Conservation (phyloP, 768 basidiomycete species). For the Chlorophyllum brunneum region DNA sequence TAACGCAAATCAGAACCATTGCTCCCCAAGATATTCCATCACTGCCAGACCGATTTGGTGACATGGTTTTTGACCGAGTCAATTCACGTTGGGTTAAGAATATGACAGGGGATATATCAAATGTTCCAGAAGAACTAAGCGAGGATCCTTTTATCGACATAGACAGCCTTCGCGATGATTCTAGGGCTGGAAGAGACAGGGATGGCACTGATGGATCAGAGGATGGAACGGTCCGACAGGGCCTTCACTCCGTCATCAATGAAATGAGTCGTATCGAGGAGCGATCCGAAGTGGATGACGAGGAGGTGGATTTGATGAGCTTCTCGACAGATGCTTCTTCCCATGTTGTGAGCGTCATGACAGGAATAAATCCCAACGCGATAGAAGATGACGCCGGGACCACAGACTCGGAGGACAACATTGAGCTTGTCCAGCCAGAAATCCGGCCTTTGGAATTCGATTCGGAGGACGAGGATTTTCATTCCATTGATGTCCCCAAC, state of each 20-base stretch:
- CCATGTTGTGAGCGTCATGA: slow-evolving; percentile 48
- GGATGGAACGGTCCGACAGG: slow-evolving; percentile 10
- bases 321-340: slow-evolving; percentile 70
- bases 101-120: slow-evolving; percentile 29
- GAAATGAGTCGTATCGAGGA: slow-evolving; percentile 51
- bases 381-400: slow-evolving; percentile 38
- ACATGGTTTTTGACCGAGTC: slow-evolving; percentile 83
- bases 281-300: slow-evolving; percentile 50
- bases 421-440: slow-evolving; percentile 28
- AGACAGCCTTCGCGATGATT: slow-evolving; percentile 76
- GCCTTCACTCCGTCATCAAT: slow-evolving; percentile 12
- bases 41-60: slow-evolving; percentile 76
- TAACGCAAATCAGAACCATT: slow-evolving; percentile 76
- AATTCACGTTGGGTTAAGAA: slow-evolving; percentile 85
- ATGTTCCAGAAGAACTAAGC: slow-evolving; percentile 42
- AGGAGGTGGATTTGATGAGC: slow-evolving; percentile 64
- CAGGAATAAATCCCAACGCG: slow-evolving; percentile 39
- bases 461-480: slow-evolving; percentile 33
- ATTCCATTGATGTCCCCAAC: slow-evolving; percentile 7
- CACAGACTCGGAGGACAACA: slow-evolving; percentile 51
- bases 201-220: slow-evolving; percentile 14
- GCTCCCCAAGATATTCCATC: slow-evolving; percentile 73
- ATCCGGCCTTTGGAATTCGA: slow-evolving; percentile 32
- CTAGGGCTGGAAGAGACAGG: slow-evolving; percentile 27
- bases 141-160: slow-evolving; percentile 93